Evolutionary conservation across 768 basidiomycete genomes (phyloP).

Genomic region (Lyophyllum semitale): DNA sequence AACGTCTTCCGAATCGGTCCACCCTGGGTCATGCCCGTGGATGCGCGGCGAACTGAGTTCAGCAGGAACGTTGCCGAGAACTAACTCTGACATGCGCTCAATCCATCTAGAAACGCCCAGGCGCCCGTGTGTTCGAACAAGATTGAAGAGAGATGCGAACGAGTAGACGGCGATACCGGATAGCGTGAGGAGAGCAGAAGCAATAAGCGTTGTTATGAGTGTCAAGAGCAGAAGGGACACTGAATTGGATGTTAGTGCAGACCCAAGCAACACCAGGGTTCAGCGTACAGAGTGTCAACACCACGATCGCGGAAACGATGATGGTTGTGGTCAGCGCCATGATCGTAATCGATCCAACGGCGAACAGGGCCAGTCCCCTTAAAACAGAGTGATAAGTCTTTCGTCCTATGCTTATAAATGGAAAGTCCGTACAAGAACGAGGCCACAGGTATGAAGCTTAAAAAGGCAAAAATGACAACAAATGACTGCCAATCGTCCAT

Average conservation of each 20-base stretch:
- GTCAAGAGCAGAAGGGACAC: constrained; percentile 33
- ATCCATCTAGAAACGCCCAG: constrained; percentile 28
- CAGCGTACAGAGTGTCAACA: constrained; percentile 32
- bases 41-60: not conserved
- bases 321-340: constrained; percentile 36
- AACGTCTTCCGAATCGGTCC: not conserved
- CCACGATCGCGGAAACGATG: constrained; percentile 29
- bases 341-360: constrained; percentile 33
- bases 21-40: not conserved
- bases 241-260: constrained; percentile 12
- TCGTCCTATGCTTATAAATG: not conserved
- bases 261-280: not conserved
- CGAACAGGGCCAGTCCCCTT: constrained; percentile 31
- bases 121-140: constrained; percentile 33
- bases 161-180: constrained; percentile 31
- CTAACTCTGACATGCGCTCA: constrained; percentile 18
- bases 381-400: not conserved
- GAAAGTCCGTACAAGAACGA: constrained; percentile 39
- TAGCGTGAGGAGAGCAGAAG: constrained; percentile 34
- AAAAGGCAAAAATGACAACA: constrained; percentile 35
- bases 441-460: constrained; percentile 34
- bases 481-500: constrained; percentile 34
- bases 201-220: constrained; percentile 31
- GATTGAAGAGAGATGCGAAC: constrained; percentile 31
- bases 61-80: constrained; percentile 4